A percentile compares a stretch with the other conserved stretches of the same genome.
Evolutionary conservation across 2,329 filamentous ascomycete species (phyloP).

Genomic region (Parascedosporium putredinis): DNA sequence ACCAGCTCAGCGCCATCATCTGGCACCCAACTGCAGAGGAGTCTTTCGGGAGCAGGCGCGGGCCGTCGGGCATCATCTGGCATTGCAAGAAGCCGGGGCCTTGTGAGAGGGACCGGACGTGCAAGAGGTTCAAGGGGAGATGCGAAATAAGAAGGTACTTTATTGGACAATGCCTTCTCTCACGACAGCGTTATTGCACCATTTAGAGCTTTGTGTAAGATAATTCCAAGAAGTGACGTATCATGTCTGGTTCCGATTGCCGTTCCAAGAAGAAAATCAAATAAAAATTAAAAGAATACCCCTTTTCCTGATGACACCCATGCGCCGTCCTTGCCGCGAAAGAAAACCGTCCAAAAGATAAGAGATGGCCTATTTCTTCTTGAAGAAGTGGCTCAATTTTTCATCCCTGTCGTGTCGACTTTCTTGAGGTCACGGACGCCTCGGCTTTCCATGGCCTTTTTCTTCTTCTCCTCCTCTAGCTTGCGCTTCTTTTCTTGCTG

Average conservation of each 20-base stretch:
- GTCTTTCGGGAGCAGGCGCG: slow-evolving; percentile 17
- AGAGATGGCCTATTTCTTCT: slow-evolving; percentile 50
- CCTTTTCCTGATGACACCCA: too few relatives aligned
- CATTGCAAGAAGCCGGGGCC: slow-evolving; percentile 19
- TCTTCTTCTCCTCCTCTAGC: slow-evolving; percentile 81
- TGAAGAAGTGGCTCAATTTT: slow-evolving; percentile 93
- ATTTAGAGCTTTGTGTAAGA: too few relatives aligned
- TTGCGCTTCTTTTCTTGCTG: slow-evolving; percentile 72
- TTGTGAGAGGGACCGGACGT: not conserved
- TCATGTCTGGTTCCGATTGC: not conserved
- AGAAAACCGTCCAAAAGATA: too few relatives aligned
- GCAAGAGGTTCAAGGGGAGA: not conserved
- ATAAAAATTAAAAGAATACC: too few relatives aligned
- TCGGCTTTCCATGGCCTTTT: slow-evolving; percentile 62
- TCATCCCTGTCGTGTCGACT: slow-evolving; percentile 87
- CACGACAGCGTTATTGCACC: too few relatives aligned
- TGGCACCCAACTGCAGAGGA: slow-evolving; percentile 19
- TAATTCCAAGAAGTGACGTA: too few relatives aligned
- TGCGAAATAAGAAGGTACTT: not conserved
- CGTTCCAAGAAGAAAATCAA: too few relatives aligned
- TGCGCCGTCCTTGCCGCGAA: not conserved
- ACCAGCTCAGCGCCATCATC: slow-evolving; percentile 12
- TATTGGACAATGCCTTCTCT: too few relatives aligned
- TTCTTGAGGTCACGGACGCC: slow-evolving; percentile 77
- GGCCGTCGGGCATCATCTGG: slow-evolving; percentile 24